Evolutionary conservation across 495 filamentous ascomycete species (phyloP), one percentile per base, ranked within the genome.

Genomic region (Penicillium paradoxum): DNA sequence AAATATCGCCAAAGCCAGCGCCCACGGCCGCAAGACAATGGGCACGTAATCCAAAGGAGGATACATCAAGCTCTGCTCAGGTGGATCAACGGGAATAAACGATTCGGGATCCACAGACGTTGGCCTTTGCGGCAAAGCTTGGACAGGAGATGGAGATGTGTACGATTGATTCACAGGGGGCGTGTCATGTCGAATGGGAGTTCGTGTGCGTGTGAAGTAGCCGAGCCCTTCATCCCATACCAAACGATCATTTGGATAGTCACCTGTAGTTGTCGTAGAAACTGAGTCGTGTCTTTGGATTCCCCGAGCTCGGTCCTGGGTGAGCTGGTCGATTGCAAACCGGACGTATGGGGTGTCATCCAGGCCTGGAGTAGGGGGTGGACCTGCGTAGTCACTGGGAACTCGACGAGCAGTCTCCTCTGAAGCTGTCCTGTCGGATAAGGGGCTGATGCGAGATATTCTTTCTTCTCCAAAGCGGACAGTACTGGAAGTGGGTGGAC

Each of bases 251-350:
- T 67, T 67, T 3, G 75, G 69, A 53, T 78, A 76, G 15, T 75
- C 70, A 34, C 63, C 44, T 13, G 34, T 65, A 21, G 71, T 78
- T 2, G 60, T 64, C 25, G 71, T 78, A 2, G 60, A 66, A 15
- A 62, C 45, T 4, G 73, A 70, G 25, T 60, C 65, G 1, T 68
- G 65, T 56, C 74, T 64, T 29, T 60, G 57, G 8, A 62, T 42
- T 1, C 64, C 65, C 14, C 56, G 45, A 5, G 79, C 71, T 42
- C 83, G 78, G 49, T 86, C 83, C 56, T 88, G 69, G 6, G 86
- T 88, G 46, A 89, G 73, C 60, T 88, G 85, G 45, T 87, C 83
- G 43, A 89, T 83, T 32, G 86, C 86, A 63, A 86, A 88, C 27
- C 78, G 82, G 41, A 89, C 83, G 59, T 84, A 88, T 13, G 84